These are phyloP conservation scores for Lachnellula occidentalis DNA, from an alignment of 2,329 filamentous ascomycete species.

Conservation along the genomic window DNA sequence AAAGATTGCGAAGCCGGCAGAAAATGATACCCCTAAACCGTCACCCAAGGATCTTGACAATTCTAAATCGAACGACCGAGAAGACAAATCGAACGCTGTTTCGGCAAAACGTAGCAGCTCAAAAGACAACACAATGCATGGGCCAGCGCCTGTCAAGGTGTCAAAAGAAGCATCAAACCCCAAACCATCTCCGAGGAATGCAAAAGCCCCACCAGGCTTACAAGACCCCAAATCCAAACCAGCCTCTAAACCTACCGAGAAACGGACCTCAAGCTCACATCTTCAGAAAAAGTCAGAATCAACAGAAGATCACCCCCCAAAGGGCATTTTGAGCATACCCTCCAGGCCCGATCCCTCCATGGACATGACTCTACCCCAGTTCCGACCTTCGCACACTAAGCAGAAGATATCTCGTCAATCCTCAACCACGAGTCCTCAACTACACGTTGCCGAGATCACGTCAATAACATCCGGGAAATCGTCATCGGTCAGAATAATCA, in stretches of 20 bases:
- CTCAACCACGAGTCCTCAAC: slow-evolving; percentile 18
- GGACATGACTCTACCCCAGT: slow-evolving; percentile 5
- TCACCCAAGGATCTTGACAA: background rate
- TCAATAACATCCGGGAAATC: slow-evolving; percentile 3
- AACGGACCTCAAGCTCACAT: slow-evolving; percentile 3
- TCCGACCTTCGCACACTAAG: slow-evolving; percentile 14
- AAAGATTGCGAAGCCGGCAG: background rate
- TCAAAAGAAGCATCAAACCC: background rate
- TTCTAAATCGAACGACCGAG: background rate
- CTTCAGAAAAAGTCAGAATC: slow-evolving; percentile 15
- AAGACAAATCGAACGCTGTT: no score
- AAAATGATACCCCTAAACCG: background rate
- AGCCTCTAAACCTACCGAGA: slow-evolving; percentile 5
- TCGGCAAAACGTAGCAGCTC: no score
- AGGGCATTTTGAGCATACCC: slow-evolving; percentile 22
- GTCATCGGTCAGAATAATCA: background rate
- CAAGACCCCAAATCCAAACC: slow-evolving; percentile 3
- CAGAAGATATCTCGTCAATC: slow-evolving; percentile 20
- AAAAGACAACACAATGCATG: no score
- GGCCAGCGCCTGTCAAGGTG: background rate
- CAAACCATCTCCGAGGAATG: slow-evolving; percentile 1
- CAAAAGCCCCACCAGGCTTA: background rate
- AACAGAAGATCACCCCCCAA: slow-evolving; percentile 23
- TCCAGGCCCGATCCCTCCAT: slow-evolving; percentile 11
- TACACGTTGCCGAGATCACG: slow-evolving; percentile 12